phyloP scores from a whole-genome alignment of 1,139 yeast genomes.

The Waltiozyma sp. region DNA sequence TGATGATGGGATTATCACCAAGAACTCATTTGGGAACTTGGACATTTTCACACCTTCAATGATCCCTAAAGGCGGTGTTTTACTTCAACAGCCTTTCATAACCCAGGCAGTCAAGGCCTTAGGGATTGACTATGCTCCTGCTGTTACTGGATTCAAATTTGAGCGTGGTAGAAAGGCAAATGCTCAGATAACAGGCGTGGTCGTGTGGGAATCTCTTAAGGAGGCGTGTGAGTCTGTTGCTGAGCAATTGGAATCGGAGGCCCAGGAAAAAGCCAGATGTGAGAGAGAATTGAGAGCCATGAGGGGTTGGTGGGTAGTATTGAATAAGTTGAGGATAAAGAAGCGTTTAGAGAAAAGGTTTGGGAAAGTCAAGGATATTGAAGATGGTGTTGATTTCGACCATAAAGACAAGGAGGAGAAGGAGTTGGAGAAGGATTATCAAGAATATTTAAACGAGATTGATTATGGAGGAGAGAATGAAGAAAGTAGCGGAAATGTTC shows the following conservation, averaged over 20 bases:
- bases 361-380: constrained; percentile 37
- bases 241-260: constrained; percentile 47
- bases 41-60: constrained; percentile 68
- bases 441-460: constrained; percentile 8
- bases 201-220: constrained; percentile 49
- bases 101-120: constrained; percentile 61
- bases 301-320: constrained; percentile 60
- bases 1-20: constrained; percentile 53
- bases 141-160: constrained; percentile 81
- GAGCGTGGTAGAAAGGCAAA: constrained; percentile 35
- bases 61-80: constrained; percentile 76
- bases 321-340: constrained; percentile 61
- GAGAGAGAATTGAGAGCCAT: constrained; percentile 43
- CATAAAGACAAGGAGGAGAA: constrained; percentile 8
- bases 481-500: constrained; percentile 8
- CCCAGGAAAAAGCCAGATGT: constrained; percentile 33
- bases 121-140: constrained; percentile 74
- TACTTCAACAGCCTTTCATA: constrained; percentile 43
- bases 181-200: constrained; percentile 68
- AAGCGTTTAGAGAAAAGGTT: constrained; percentile 57
- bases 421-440: constrained; percentile 8
- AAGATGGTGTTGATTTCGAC: constrained; percentile 10
- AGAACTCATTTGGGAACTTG: constrained; percentile 72
- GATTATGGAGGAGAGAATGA: constrained; percentile 4
- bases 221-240: constrained; percentile 58